These are phyloP conservation scores for Blastobotrys parvus DNA, from an alignment of 805 yeast genomes.

Conservation along the genomic window DNA sequence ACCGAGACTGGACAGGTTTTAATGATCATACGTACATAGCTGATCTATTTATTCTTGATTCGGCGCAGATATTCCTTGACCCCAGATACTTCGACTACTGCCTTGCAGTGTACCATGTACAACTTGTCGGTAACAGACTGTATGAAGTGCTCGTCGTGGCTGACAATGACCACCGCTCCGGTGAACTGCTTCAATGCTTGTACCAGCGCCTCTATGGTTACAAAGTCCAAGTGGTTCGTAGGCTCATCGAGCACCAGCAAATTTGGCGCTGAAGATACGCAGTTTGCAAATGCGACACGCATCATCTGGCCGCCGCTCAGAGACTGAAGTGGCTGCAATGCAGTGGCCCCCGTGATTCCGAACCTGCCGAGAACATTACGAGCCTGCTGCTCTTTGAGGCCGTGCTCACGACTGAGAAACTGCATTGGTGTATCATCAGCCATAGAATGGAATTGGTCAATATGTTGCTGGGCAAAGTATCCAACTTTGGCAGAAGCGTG, in stretches of 20 bases:
- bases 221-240: slow-evolving; percentile 78
- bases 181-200: slow-evolving; percentile 97
- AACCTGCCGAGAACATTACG: slow-evolving; percentile 95
- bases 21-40: too few species aligned
- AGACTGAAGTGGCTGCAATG: slow-evolving; percentile 94
- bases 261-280: slow-evolving; percentile 99
- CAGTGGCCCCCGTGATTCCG: slow-evolving; percentile 74
- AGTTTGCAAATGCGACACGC: slow-evolving; percentile 94
- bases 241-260: slow-evolving; percentile 95
- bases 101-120: slow-evolving; percentile 94
- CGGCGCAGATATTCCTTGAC: too few species aligned
- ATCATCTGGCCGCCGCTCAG: slow-evolving; percentile 97
- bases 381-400: slow-evolving; percentile 34
- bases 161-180: slow-evolving; percentile 98
- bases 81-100: too few species aligned
- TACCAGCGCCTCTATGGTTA: slow-evolving; percentile 74
- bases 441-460: background rate
- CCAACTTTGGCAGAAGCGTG: slow-evolving; percentile 98
- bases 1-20: too few species aligned
- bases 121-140: slow-evolving; percentile 98
- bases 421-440: background rate
- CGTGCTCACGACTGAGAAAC: background rate
- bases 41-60: too few species aligned
- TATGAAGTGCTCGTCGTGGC: slow-evolving; percentile 94
- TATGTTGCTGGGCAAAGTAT: slow-evolving; percentile 85